Base-by-base conservation (phyloP, 768 basidiomycete genomes). In the Lentinula detonsa region DNA sequence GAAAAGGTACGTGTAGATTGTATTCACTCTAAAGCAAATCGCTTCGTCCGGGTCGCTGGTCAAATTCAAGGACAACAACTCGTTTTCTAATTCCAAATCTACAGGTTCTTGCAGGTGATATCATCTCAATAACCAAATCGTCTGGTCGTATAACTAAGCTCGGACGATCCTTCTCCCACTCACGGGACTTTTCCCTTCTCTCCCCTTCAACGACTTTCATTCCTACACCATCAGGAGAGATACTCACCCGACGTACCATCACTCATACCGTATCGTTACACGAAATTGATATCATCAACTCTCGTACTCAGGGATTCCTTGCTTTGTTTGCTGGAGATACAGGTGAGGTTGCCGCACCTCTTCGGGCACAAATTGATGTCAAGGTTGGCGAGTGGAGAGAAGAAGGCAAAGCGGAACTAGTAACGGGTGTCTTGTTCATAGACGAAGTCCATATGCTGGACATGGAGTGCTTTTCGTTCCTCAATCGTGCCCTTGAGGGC, bases 371-470 rank as follows among this genome's bases (percentile, higher is more conserved):
- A 74, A 98, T 99, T 74, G 93, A 99, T 73, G 85, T 88, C 51
- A 98, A 98, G 72, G 95, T 99, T 4, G 89, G 87, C 2, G 96
- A 98, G 69, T 99, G 96, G 96, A 80, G 94, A 60, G 96, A 99
- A 75, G 96, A 98, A 76, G 95, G 96, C 63, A 99, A 98, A 74
- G 96, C 96, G 1, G 94, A 95, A 71, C 93, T 98, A 61, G 90
- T 98, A 3, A 96, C 96, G 40, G 96, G 96, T 3, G 96, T 96
- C n/a, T 79, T 97, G 11, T 98, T 98, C 79, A 97, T 98, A 67
- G 96, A 98, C 74, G 96, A 98, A 76, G 96, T 98, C 11, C 96
- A 98, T 80, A 99, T 99, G 96, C 87, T 99, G 65, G 96, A 99
- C 73, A 98, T 99, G 64, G 96, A 98, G 72, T 98, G 96, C 71